Evolutionary conservation across 176 grass and related monocot genomes (phyloP).

Genomic region (Tuctoria greenei): DNA sequence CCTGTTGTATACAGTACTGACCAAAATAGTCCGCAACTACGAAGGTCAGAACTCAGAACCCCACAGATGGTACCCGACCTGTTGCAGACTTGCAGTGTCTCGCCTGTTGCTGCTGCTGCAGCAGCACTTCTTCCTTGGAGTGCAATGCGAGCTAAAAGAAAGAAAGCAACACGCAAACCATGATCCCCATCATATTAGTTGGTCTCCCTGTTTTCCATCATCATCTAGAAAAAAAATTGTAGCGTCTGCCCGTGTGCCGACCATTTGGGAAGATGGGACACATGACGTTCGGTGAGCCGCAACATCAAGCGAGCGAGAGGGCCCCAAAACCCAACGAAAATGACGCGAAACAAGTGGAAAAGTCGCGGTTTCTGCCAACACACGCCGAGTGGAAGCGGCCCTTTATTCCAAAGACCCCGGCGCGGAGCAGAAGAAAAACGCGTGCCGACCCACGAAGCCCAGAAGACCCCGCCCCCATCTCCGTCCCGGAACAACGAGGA

Average conservation of each 20-base stretch:
- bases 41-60: too few relatives aligned
- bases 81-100: too few relatives aligned
- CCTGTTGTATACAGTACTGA: too few relatives aligned
- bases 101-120: background rate
- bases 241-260: background rate
- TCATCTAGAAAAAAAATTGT: background rate
- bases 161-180: background rate
- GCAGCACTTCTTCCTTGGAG: background rate
- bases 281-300: background rate
- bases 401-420: constrained; percentile 19
- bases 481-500: background rate
- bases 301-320: background rate
- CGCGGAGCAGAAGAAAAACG: constrained; percentile 5
- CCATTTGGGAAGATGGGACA: background rate
- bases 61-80: too few relatives aligned
- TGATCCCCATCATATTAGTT: background rate
- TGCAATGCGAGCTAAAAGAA: background rate
- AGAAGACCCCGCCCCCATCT: background rate
- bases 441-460: constrained; percentile 14
- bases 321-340: constrained; percentile 10
- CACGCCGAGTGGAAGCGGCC: background rate
- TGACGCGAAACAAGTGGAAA: background rate
- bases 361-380: constrained; percentile 32
- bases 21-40: too few relatives aligned
- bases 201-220: background rate